Base-by-base conservation (phyloP, 2,329 filamentous ascomycete species). In the Colletotrichum sp. region DNA sequence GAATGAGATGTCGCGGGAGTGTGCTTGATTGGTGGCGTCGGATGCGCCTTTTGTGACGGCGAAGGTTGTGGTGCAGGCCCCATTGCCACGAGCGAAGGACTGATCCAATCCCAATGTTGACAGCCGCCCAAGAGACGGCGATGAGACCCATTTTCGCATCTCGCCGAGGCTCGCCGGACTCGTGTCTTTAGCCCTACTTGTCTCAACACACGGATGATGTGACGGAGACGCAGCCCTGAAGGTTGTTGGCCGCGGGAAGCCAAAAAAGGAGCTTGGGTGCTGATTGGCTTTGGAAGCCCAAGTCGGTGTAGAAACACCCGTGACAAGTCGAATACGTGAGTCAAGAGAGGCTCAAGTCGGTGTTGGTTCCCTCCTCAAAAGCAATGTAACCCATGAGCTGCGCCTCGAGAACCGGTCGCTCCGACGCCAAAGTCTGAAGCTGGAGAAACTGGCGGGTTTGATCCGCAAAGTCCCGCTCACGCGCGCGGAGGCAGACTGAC, bases 11-110 rank as follows among this genome's bases (percentile, higher is more conserved):
- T 21, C 12, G 28, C 21, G 68, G 72, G 30, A 34, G 12, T 8
- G 34, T 59, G 64, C n/a, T 30, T 73, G 64, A 73, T 76, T 76
- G 73, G 73, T 39, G n/a, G 32, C 64, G 4, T 39, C 24, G n/a
- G 64, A 65, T 73, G 70, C 59, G 70, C 44, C 49, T 76, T 73
- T 68, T 76, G 59, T 76, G 63, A 72, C 26, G 26, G 30, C 24
- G 8, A 32, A 30, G 39, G 63, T 30, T n/a, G 63, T 44, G 55
- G 36, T 68, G 69, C 73, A 76, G 63, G 62, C 32, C 73, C 34
- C 62, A 63, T 70, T 57, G n/a, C 39, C 69, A 55, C 32, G 63
- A 68, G 63, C 39, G 26, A 63, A 55, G 13, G 57, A 60, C 36
- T 18, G 21, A 64, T 28, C 39, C 64, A 59, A 60, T 65, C 30